These are phyloP conservation scores for Fusarium beomiforme DNA, from an alignment of 2,329 filamentous ascomycete species.

Conservation along the genomic window DNA sequence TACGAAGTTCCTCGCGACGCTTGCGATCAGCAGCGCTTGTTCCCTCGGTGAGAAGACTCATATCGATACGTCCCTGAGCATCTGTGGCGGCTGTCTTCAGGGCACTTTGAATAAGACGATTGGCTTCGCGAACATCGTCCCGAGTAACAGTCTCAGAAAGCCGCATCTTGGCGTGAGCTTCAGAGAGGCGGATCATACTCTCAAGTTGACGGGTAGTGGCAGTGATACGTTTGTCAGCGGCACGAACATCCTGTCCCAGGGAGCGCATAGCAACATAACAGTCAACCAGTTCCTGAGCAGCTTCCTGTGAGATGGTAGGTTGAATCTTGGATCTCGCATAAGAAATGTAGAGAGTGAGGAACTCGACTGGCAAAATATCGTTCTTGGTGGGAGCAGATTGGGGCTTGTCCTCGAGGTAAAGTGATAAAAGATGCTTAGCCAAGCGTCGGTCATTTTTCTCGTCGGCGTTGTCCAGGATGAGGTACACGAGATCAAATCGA, in stretches of 20 bases:
- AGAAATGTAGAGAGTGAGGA: slow-evolving; percentile 95
- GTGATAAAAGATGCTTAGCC: slow-evolving; percentile 90
- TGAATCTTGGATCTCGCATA: slow-evolving; percentile 91
- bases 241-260: slow-evolving; percentile 86
- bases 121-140: slow-evolving; percentile 88
- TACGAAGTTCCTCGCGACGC: slow-evolving; percentile 84
- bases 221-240: slow-evolving; percentile 94
- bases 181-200: slow-evolving; percentile 96
- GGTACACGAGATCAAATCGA: slow-evolving; percentile 95
- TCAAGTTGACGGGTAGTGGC: slow-evolving; percentile 97
- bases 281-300: slow-evolving; percentile 83
- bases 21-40: slow-evolving; percentile 88
- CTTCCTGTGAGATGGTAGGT: slow-evolving; percentile 81
- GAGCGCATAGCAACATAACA: slow-evolving; percentile 96
- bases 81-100: slow-evolving; percentile 99
- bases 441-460: slow-evolving; percentile 89
- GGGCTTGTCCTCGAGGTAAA: slow-evolving; percentile 96
- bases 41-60: slow-evolving; percentile 95
- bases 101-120: slow-evolving; percentile 90
- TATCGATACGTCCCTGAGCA: slow-evolving; percentile 90
- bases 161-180: slow-evolving; percentile 98
- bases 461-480: slow-evolving; percentile 93
- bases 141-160: slow-evolving; percentile 79
- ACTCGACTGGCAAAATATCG: slow-evolving; percentile 92
- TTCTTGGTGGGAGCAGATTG: slow-evolving; percentile 78